Base-by-base conservation (phyloP, 2,329 filamentous ascomycete genomes). In the Ascochyta fabae region DNA sequence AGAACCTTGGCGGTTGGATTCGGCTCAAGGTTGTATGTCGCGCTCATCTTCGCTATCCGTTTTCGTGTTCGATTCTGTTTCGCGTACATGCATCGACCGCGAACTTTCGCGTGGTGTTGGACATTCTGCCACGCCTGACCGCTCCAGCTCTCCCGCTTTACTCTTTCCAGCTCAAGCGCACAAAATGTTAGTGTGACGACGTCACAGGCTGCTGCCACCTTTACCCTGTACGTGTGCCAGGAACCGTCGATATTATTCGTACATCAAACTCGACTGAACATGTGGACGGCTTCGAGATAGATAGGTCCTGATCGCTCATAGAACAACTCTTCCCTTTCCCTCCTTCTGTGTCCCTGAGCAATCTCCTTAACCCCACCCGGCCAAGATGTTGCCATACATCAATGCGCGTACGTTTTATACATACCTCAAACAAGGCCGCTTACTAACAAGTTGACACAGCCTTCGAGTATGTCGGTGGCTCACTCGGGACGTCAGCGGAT, bases 11-110 rank as follows among this genome's bases (percentile, higher is more conserved):
- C 95, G 54, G 94, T 97, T 41, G 95, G 92, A 71, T 94, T 92
- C 48, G 95, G 94, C 77, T 97, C 94, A 70, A 96, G 91, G 68
- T 96, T 96, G 78, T 98, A 98, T 54, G 93, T 88, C 40, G 90
- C 83, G 53, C 92, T 94, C 94, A 98, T 97, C 9, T 22, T 63
- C 48, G 52, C 56, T 43, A 47, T 38, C 41, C 19, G 26, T 26
- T 26, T 24, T 29, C 26, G 42, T 29, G 15, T 33, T 51, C n/a
- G 31, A 43, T 12, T 4, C 6, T 19, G 31, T 42, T 26, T 34
- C 29, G 31, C 26, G 48, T 47, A 43, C 27, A 48, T 27, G 31
- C 39, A 36, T 31, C 38, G n/a, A 50, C 48, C 54, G 51, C 53
- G 51, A 49, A 58, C 44, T 49, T 45, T 47, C 49, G 46, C 42